Evolutionary conservation across 2,329 filamentous ascomycete genomes (phyloP).

Genomic region (Verticillium tricorpus): DNA sequence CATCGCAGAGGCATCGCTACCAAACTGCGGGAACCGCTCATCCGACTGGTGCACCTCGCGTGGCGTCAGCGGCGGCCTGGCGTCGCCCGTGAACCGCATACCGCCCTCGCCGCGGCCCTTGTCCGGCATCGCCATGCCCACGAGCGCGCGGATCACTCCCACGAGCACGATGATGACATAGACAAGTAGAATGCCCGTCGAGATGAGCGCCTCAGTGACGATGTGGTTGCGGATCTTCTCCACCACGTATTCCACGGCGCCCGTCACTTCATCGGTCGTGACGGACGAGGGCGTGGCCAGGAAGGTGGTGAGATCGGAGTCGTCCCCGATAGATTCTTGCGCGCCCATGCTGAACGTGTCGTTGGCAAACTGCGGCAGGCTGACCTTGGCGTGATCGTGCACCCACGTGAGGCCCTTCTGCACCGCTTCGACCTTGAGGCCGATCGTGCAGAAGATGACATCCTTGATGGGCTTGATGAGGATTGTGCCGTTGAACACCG

Average conservation of each 20-base stretch:
- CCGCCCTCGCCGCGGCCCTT: constrained; percentile 50
- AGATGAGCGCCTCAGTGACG: constrained; percentile 74
- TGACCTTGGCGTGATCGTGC: constrained; percentile 76
- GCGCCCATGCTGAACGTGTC: constrained; percentile 83
- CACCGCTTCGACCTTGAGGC: constrained; percentile 78
- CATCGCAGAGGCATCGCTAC: constrained; percentile 8
- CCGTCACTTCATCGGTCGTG: constrained; percentile 77
- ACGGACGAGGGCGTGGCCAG: constrained; percentile 70
- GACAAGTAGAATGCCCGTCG: constrained; percentile 65
- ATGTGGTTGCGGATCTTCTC: constrained; percentile 64
- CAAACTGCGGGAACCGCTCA: constrained; percentile 11
- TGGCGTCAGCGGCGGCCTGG: constrained; percentile 20
- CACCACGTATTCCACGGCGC: constrained; percentile 67
- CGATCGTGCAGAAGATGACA: constrained; percentile 81
- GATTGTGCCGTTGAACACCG: constrained; percentile 76
- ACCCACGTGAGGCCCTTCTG: constrained; percentile 93
- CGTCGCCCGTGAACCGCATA: constrained; percentile 27
- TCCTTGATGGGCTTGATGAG: constrained; percentile 74
- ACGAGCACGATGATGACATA: constrained; percentile 75
- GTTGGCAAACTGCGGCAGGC: constrained; percentile 72
- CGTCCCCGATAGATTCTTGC: constrained; percentile 51
- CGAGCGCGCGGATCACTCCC: constrained; percentile 63
- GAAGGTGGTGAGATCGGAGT: constrained; percentile 62
- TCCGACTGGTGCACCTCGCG: constrained; percentile 9
- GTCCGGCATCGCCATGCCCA: constrained; percentile 55